phyloP scores from a whole-genome alignment of 1,284 basidiomycete species.

The Bothia castanella region DNA sequence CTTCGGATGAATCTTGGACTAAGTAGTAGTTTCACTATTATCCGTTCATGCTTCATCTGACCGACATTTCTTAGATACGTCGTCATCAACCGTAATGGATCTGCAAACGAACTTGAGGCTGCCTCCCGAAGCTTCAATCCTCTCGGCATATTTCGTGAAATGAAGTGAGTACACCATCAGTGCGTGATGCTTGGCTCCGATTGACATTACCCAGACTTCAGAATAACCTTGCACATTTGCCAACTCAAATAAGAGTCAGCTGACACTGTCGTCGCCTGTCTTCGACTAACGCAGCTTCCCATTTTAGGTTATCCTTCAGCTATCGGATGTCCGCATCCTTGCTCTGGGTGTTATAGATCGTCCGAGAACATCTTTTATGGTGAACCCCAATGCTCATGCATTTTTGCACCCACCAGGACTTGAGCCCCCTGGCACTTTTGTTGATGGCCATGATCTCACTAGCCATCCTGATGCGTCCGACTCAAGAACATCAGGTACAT shows the following conservation, averaged over 20 bases:
- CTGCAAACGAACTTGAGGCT: slow-evolving; percentile 63
- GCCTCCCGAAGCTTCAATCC: slow-evolving; percentile 67
- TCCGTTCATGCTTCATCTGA: not conserved
- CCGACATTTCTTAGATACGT: slow-evolving; percentile 50
- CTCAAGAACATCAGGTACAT: slow-evolving; percentile 8
- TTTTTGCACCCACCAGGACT: slow-evolving; percentile 69
- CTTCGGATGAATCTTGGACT: slow-evolving; percentile 77
- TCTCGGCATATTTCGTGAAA: slow-evolving; percentile 60
- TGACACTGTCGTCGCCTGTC: slow-evolving; percentile 13
- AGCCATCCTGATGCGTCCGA: not conserved
- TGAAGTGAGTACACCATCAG: slow-evolving; percentile 51
- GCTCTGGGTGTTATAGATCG: slow-evolving; percentile 62
- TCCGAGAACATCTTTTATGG: slow-evolving; percentile 50
- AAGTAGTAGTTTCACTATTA: slow-evolving; percentile 44
- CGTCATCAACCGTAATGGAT: slow-evolving; percentile 66
- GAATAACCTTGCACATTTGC: slow-evolving; percentile 58
- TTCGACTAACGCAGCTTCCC: slow-evolving; percentile 3
- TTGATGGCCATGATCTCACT: not conserved
- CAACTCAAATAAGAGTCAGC: slow-evolving; percentile 56
- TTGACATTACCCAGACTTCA: slow-evolving; percentile 45
- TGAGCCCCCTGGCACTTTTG: slow-evolving; percentile 18
- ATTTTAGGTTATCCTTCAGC: slow-evolving; percentile 58
- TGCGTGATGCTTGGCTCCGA: not conserved
- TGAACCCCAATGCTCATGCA: slow-evolving; percentile 62
- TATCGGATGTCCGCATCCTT: slow-evolving; percentile 69